These are phyloP conservation scores for Malassezia pachydermatis DNA, from an alignment of 1,284 basidiomycete species.

Conservation along the genomic window DNA sequence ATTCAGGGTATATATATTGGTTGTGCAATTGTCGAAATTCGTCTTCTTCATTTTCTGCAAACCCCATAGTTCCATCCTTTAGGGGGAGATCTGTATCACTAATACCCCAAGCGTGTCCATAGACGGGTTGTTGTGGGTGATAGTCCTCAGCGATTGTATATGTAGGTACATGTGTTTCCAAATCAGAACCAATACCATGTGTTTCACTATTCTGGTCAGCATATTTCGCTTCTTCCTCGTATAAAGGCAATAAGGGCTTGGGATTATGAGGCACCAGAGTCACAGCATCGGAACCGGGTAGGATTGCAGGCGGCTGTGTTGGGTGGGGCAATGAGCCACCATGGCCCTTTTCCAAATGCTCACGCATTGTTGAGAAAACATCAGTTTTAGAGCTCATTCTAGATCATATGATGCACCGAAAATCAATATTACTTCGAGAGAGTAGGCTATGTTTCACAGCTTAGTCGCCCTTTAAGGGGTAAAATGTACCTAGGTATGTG, in stretches of 20 bases:
- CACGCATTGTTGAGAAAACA: too few species aligned
- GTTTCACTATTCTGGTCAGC: not conserved
- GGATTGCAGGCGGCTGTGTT: too few species aligned
- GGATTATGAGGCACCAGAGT: not conserved
- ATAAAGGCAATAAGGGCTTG: not conserved
- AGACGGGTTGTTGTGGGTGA: not conserved
- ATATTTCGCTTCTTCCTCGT: not conserved
- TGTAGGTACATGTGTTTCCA: too few species aligned
- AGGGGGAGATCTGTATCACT: constrained; percentile 28
- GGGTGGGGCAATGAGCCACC: too few species aligned
- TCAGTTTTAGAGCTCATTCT: too few species aligned
- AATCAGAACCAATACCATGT: too few species aligned
- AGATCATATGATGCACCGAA: not conserved
- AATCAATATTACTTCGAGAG: not conserved
- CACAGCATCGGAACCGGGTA: too few species aligned
- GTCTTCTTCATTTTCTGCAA: constrained; percentile 41
- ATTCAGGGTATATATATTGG: constrained; percentile 6
- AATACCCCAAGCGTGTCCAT: constrained; percentile 12
- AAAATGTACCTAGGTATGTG: too few species aligned
- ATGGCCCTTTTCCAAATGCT: too few species aligned
- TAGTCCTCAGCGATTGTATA: too few species aligned
- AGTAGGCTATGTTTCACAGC: too few species aligned
- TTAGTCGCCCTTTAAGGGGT: too few species aligned
- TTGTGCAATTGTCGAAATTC: constrained; percentile 29
- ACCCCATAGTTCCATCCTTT: constrained; percentile 33